Base-by-base conservation (phyloP, 106 monocot species). In the Iris macrosiphon region DNA sequence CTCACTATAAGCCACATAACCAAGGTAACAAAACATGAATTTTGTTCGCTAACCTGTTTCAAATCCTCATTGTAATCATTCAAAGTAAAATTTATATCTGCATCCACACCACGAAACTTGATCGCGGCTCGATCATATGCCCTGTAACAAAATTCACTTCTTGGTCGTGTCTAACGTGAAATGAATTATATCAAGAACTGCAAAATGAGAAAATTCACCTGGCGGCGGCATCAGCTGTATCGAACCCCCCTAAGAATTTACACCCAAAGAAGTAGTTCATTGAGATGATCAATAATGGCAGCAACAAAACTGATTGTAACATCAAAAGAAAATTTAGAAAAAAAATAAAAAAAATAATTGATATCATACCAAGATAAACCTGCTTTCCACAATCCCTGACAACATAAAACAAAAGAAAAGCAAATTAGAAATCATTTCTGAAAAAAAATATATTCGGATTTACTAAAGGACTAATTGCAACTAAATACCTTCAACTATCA, bases 381-480 rank as follows among this genome's bases (percentile, higher is more conserved):
- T 82, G 82, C 38, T 82, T 82, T 22, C 82, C 82, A 45, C 82
- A 76, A 33, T 82, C 82, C 82, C 82, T 82, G 72, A 29, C 60
- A 52, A 41, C 61, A 38, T 7, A 52, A 20, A 26, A 32, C 15
- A 17, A 33, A 29, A 45, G 23, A 44, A 53, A 17, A n/a, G 26
- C 16, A 45, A 24, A 23, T 23, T 1, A 14, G 10, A 35, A 35
- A 35, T 35, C 34, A 35, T n/a, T n/a, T n/a, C n/a, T n/a, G n/a
- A n/a, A n/a, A n/a, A n/a, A n/a, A n/a, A n/a, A n/a, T n/a, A n/a
- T n/a, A n/a, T n/a, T n/a, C n/a, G n/a, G n/a, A n/a, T n/a, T n/a
- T n/a, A n/a, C n/a, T n/a, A n/a, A n/a, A n/a, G n/a, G n/a, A n/a
- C n/a, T n/a, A n/a, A n/a, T n/a, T n/a, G n/a, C n/a, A n/a, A n/a